phyloP scores from a whole-genome alignment of 192 early-diverging fungal species.

The Coemansia sp. region DNA sequence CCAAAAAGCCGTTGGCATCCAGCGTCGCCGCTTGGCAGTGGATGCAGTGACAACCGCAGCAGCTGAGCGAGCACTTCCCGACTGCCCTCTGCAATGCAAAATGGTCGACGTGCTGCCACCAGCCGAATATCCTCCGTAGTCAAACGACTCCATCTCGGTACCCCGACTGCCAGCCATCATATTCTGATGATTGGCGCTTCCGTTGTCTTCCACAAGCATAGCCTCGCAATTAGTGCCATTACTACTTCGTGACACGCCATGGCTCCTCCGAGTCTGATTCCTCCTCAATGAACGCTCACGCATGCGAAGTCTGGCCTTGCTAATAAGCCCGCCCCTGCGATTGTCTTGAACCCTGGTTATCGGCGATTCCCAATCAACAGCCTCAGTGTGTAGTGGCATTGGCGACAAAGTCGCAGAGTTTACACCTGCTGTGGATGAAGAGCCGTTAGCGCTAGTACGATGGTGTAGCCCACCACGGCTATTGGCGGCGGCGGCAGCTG shows the following conservation, averaged over 20 bases:
- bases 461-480: not conserved
- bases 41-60: not conserved
- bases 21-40: slow-evolving; percentile 4
- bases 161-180: not conserved
- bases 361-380: not conserved
- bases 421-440: slow-evolving; percentile 12
- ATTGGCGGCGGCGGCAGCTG: not conserved
- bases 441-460: slow-evolving; percentile 7
- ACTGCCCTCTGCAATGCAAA: slow-evolving; percentile 10
- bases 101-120: slow-evolving; percentile 45
- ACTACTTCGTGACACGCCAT: slow-evolving; percentile 13
- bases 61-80: slow-evolving; percentile 7
- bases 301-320: slow-evolving; percentile 6
- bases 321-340: slow-evolving; percentile 10
- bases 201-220: not conserved
- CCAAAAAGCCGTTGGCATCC: slow-evolving; percentile 15
- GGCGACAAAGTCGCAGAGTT: slow-evolving; percentile 4
- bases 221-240: not conserved
- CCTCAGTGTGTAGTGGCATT: slow-evolving; percentile 1
- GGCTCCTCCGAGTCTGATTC: slow-evolving; percentile 6
- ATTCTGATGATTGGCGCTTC: not conserved
- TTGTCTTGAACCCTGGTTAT: slow-evolving; percentile 2
- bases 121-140: slow-evolving; percentile 20
- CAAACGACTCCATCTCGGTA: slow-evolving; percentile 24
- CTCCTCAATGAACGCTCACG: not conserved